Evolutionary conservation across 2,329 filamentous ascomycete genomes (phyloP).

Genomic region (Hypocrella siamensis): DNA sequence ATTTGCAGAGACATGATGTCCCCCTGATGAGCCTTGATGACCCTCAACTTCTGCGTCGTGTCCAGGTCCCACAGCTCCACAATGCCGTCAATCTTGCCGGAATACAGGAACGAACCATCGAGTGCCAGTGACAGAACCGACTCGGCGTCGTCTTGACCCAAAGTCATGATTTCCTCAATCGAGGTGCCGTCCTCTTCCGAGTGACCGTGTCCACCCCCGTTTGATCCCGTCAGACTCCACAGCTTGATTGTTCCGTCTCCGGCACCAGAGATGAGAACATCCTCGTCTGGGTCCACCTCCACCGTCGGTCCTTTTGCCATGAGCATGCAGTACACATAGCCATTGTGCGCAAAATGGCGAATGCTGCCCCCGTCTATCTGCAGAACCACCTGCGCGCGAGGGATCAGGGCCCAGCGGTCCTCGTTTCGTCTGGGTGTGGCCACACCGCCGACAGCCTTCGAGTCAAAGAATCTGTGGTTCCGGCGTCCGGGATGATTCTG

Average conservation of each 20-base stretch:
- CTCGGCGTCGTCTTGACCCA: slow-evolving; percentile 45
- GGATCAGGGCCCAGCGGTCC: slow-evolving; percentile 39
- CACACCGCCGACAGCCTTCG: slow-evolving; percentile 66
- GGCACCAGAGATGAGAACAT: slow-evolving; percentile 78
- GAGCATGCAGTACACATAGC: slow-evolving; percentile 94
- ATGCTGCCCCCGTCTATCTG: slow-evolving; percentile 74
- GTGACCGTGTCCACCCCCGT: slow-evolving; percentile 4
- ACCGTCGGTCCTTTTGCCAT: slow-evolving; percentile 55
- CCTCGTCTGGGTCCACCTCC: slow-evolving; percentile 54
- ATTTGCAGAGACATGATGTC: slow-evolving; percentile 81
- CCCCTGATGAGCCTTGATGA: slow-evolving; percentile 63
- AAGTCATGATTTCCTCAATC: slow-evolving; percentile 52
- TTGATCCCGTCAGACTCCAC: slow-evolving; percentile 48
- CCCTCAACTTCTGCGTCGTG: slow-evolving; percentile 76
- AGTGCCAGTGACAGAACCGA: slow-evolving; percentile 65
- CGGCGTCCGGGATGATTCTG: slow-evolving; percentile 59
- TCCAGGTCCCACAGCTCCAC: slow-evolving; percentile 96
- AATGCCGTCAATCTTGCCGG: slow-evolving; percentile 72
- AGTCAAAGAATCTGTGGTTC: slow-evolving; percentile 87
- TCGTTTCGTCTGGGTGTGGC: slow-evolving; percentile 59
- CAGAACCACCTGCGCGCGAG: slow-evolving; percentile 40
- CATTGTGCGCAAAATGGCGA: slow-evolving; percentile 80
- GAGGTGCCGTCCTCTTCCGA: slow-evolving; percentile 30
- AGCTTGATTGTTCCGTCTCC: slow-evolving; percentile 90
- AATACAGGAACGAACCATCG: slow-evolving; percentile 85